These are phyloP conservation scores for Parascedosporium putredinis DNA, from an alignment of 2,329 filamentous ascomycete genomes.

Conservation along the genomic window DNA sequence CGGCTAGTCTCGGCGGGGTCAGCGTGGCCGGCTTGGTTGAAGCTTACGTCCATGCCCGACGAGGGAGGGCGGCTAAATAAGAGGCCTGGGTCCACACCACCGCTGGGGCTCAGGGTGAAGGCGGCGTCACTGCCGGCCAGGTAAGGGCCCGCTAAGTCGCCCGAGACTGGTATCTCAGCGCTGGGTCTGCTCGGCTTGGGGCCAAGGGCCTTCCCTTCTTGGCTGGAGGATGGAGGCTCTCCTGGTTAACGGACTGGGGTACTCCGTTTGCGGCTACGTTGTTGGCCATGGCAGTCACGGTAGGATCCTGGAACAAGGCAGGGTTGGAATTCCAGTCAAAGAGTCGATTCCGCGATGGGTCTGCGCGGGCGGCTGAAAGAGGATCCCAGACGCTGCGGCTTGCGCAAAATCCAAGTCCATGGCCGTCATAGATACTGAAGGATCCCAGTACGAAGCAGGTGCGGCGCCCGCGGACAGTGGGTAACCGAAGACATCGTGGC, in stretches of 20 bases:
- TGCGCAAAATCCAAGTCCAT: slow-evolving; percentile 52
- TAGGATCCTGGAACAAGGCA: slow-evolving; percentile 43
- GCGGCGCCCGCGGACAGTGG: slow-evolving; percentile 46
- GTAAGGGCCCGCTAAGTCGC: slow-evolving; percentile 24
- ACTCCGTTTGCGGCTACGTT: neutral
- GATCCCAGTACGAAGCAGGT: slow-evolving; percentile 48
- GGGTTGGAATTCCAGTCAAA: slow-evolving; percentile 47
- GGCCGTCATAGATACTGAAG: slow-evolving; percentile 35
- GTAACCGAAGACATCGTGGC: slow-evolving; percentile 48
- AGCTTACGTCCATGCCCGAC: slow-evolving; percentile 30
- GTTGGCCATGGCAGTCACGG: slow-evolving; percentile 14
- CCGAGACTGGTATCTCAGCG: neutral
- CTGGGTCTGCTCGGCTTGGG: slow-evolving; percentile 34
- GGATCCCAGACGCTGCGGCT: slow-evolving; percentile 13
- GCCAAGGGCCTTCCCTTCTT: slow-evolving; percentile 36
- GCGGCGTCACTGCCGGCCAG: slow-evolving; percentile 30
- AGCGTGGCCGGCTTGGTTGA: slow-evolving; percentile 11
- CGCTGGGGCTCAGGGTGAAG: slow-evolving; percentile 36
- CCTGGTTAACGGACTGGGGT: slow-evolving; percentile 21
- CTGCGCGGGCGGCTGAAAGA: slow-evolving; percentile 19
- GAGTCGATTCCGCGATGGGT: neutral
- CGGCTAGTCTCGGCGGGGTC: slow-evolving; percentile 5
- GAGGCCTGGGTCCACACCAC: slow-evolving; percentile 49
- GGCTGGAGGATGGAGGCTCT: slow-evolving; percentile 22
- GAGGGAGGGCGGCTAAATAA: slow-evolving; percentile 44